phyloP scores from a whole-genome alignment of 306 rosid genomes.

The Begonia masoniana region DNA sequence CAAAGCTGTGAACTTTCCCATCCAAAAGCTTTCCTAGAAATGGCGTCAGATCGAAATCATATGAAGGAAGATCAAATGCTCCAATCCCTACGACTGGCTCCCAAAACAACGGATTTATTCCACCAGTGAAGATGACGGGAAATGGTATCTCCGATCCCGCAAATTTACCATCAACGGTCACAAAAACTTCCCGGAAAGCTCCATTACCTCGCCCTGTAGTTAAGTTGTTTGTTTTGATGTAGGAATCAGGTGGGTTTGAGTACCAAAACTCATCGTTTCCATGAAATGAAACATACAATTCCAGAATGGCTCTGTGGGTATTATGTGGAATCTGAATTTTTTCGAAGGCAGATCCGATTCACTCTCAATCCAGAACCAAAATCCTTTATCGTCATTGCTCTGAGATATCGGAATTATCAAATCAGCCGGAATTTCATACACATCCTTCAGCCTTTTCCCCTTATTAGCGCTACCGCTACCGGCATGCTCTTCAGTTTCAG shows the following conservation, averaged over 20 bases:
- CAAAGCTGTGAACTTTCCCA: conserved; percentile 35
- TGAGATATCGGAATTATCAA: conserved; percentile 61
- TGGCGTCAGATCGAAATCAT: conserved; percentile 61
- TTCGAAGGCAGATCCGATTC: conserved; percentile 17
- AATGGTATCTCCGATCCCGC: conserved; percentile 64
- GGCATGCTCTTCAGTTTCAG: background rate
- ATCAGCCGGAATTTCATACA: conserved; percentile 43
- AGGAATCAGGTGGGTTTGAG: conserved; percentile 61
- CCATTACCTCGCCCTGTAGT: conserved; percentile 57
- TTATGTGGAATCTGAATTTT: conserved; percentile 44
- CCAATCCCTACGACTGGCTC: conserved; percentile 72
- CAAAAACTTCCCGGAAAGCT: conserved; percentile 55
- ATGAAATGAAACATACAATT: conserved; percentile 56
- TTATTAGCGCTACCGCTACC: background rate
- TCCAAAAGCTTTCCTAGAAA: conserved; percentile 53
- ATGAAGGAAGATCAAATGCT: conserved; percentile 60
- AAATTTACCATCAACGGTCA: conserved; percentile 45
- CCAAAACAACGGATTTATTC: conserved; percentile 72
- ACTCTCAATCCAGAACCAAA: conserved; percentile 51
- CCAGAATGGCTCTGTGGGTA: conserved; percentile 41
- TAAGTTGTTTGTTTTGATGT: conserved; percentile 36
- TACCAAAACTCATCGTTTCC: conserved; percentile 93
- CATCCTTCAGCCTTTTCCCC: background rate
- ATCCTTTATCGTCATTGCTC: conserved; percentile 35
- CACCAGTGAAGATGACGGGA: conserved; percentile 80